Percentiles rank a stretch among this genome's conserved stretches.
These are phyloP conservation scores for Spatholobus suberectus DNA, from an alignment of 306 rosid species.

Conservation along the genomic window DNA sequence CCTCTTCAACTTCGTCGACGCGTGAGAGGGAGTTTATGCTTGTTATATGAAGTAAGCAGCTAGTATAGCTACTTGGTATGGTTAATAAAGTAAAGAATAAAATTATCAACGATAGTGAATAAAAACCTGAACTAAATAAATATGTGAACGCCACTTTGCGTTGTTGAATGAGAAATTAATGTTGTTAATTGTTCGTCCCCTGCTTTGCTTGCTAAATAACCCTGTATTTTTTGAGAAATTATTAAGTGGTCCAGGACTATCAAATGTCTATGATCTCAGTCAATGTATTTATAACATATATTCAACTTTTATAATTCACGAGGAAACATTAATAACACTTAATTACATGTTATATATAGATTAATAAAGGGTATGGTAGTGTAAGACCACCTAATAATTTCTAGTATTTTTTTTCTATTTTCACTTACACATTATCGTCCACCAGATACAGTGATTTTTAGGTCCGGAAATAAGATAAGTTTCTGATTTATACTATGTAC, in stretches of 20 bases:
- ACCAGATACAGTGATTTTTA: too few relatives aligned
- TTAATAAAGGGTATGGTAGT: too few relatives aligned
- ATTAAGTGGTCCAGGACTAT: too few relatives aligned
- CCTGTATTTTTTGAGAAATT: too few relatives aligned
- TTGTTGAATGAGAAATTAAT: neutral
- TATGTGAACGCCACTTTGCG: neutral
- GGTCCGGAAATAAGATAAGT: neutral
- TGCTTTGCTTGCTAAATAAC: neutral
- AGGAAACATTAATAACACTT: too few relatives aligned
- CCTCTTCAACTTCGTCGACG: slow-evolving; percentile 40
- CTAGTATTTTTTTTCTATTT: neutral
- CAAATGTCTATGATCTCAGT: too few relatives aligned
- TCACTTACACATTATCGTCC: too few relatives aligned
- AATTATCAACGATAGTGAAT: neutral
- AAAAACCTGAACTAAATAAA: neutral
- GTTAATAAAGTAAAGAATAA: neutral
- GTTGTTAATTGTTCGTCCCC: neutral
- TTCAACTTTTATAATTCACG: too few relatives aligned
- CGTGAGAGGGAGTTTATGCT: neutral
- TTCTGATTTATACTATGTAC: neutral
- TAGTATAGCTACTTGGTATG: neutral
- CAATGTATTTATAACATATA: too few relatives aligned
- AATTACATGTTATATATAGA: too few relatives aligned
- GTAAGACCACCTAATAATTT: too few relatives aligned
- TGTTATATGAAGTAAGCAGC: slow-evolving; percentile 6